Percentiles rank a stretch among this genome's conserved stretches.
Evolutionary conservation across 2,329 filamentous ascomycete genomes (phyloP).

Genomic region (Clarireedia homoeocarpa): DNA sequence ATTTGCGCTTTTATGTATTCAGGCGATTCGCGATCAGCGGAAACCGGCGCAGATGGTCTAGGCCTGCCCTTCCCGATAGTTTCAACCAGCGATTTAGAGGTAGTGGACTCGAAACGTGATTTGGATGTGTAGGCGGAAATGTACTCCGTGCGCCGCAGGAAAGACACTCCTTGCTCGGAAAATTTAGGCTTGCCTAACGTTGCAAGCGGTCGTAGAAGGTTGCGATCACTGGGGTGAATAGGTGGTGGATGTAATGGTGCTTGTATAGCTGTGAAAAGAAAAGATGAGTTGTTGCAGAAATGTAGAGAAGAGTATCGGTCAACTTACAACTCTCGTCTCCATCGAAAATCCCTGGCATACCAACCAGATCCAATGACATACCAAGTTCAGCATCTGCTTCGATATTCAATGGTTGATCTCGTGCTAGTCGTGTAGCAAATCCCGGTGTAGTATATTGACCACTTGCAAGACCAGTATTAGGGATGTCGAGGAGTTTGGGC

Average conservation of each 20-base stretch:
- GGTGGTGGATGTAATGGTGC: conserved; percentile 62
- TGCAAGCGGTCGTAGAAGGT: conserved; percentile 74
- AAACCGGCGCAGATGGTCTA: conserved; percentile 38
- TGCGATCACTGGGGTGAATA: conserved; percentile 75
- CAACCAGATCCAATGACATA: conserved; percentile 93
- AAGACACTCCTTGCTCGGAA: conserved; percentile 73
- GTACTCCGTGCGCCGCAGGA: conserved; percentile 93
- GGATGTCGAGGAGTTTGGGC: conserved; percentile 94
- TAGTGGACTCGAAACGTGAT: conserved; percentile 41
- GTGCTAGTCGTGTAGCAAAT: conserved; percentile 80
- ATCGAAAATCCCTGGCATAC: conserved; percentile 90
- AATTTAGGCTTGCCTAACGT: conserved; percentile 78
- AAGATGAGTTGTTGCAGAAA: conserved; percentile 17
- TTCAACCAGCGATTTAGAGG: conserved; percentile 43
- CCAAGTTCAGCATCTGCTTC: conserved; percentile 96
- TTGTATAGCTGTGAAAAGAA: conserved; percentile 60
- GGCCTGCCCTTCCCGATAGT: conserved; percentile 30
- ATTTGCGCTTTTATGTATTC: conserved; percentile 63
- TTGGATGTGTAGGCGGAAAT: conserved; percentile 54
- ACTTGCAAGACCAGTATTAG: conserved; percentile 80
- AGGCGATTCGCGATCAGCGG: conserved; percentile 47
- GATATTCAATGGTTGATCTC: conserved; percentile 91
- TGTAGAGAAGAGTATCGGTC: background rate
- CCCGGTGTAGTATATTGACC: conserved; percentile 84
- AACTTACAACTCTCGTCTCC: conserved; percentile 83